Evolutionary conservation across 768 basidiomycete genomes (phyloP), one percentile per base, ranked within the genome.

Genomic region (Piloderma croceum): DNA sequence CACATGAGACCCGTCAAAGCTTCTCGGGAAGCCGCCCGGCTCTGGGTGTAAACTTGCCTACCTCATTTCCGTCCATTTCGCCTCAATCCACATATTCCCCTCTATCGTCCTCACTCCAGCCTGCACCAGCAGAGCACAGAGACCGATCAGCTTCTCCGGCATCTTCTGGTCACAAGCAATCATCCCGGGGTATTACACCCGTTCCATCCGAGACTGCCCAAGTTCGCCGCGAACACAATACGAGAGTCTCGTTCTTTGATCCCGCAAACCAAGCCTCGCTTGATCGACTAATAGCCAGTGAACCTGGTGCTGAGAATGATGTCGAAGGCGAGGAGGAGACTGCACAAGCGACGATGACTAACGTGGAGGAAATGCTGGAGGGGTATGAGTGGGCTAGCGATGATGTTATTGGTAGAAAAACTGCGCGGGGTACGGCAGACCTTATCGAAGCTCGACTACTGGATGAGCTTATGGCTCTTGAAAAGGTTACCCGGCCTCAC

Each of bases 311-410:
- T 24, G 64, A 67, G 42, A 68, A 57, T 19, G 56, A 62, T 7
- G 74, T 73, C 19, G 79, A 78, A 21, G 67, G 64, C 7, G 74
- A 75, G 12, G 83, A 84, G 39, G 87, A 89, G 50, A 79, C 75
- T 41, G 73, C 78, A 9, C 83, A 89, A 47, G 87, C 83, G 7
- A 90, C 89, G 3, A 73, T 99, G 64, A 69, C 83, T 5, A 96
- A 81, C 60, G 91, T 99, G 2, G 96, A 99, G 57, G 96, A 99
- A 59, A 93, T 99, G 90, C 71, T 99, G 19, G 96, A 99, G 53
- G 93, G 96, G 0, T 96, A 96, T 53, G 96, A 98, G 60, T 98
- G 92, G 92, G 83, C 89, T 4, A 83, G 81, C 45, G 86, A 84
- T 41, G 81, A 83, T 56, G 68, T 83, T n/a, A 68, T 84, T 32